Evolutionary conservation across 495 filamentous ascomycete species (phyloP).

Genomic region (Saxophila tyrrhenica): DNA sequence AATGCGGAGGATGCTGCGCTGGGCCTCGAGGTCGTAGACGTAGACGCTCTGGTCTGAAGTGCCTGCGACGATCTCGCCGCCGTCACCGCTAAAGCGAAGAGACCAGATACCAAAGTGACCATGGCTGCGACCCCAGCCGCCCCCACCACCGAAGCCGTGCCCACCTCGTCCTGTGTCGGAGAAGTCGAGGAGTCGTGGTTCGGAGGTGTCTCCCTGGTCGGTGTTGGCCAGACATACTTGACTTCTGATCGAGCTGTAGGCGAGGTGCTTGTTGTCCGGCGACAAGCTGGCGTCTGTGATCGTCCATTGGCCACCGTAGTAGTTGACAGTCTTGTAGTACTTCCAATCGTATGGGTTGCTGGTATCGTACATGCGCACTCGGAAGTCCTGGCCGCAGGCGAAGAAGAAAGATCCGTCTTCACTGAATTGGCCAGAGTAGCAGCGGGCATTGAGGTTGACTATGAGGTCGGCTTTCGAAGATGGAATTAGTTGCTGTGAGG

Average conservation of each 20-base stretch:
- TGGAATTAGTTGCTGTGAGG: conserved; percentile 45
- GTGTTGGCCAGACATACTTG: conserved; percentile 78
- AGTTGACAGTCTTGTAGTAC: conserved; percentile 85
- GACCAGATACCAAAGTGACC: conserved; percentile 58
- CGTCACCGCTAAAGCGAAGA: conserved; percentile 85
- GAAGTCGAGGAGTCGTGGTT: conserved; percentile 68
- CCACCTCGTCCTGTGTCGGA: conserved; percentile 37
- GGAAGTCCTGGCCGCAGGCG: conserved; percentile 84
- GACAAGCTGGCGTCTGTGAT: conserved; percentile 88
- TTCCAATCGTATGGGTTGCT: conserved; percentile 92
- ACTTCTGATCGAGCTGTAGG: conserved; percentile 74
- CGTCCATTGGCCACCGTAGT: conserved; percentile 84
- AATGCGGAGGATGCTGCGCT: conserved; percentile 60
- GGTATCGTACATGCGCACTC: conserved; percentile 93
- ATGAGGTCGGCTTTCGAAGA: conserved; percentile 71
- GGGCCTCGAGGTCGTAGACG: conserved; percentile 86
- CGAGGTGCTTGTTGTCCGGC: conserved; percentile 83
- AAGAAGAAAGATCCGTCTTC: conserved; percentile 98
- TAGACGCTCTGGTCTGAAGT: conserved; percentile 68
- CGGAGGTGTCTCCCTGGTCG: conserved; percentile 65
- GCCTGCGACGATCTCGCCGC: conserved; percentile 80
- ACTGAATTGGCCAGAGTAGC: conserved; percentile 93
- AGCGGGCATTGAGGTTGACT: conserved; percentile 71
- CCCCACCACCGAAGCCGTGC: conserved; percentile 23
- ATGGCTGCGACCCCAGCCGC: conserved; percentile 13